These are phyloP conservation scores for Penicillium pulvis DNA, from an alignment of 495 filamentous ascomycete genomes.

Conservation along the genomic window DNA sequence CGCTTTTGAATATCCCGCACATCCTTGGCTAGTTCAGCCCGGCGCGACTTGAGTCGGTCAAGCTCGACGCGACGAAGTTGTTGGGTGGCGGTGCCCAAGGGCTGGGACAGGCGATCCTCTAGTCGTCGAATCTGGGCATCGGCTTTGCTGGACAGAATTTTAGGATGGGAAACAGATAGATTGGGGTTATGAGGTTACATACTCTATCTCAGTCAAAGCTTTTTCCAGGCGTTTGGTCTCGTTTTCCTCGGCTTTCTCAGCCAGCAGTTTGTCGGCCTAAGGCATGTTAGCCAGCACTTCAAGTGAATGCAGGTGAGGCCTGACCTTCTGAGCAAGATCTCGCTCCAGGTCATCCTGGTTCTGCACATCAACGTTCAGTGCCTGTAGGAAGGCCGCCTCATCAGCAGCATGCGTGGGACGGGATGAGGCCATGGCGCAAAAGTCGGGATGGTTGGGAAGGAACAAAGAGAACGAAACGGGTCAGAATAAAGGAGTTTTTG, in stretches of 20 bases:
- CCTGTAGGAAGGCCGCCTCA: constrained; percentile 64
- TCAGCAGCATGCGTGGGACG: background rate
- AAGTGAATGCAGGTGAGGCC: background rate
- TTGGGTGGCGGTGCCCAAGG: constrained; percentile 48
- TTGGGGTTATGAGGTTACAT: constrained; percentile 11
- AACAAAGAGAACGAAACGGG: background rate
- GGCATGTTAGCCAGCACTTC: background rate
- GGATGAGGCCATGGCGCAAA: background rate
- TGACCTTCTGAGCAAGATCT: constrained; percentile 62
- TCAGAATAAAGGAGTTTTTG: background rate
- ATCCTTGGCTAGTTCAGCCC: constrained; percentile 64
- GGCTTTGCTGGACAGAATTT: constrained; percentile 39
- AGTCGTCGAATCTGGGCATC: constrained; percentile 50
- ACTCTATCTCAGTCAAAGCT: constrained; percentile 62
- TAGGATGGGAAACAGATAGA: background rate
- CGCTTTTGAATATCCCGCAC: constrained; percentile 75
- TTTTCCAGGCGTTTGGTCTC: constrained; percentile 87
- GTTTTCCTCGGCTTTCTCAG: constrained; percentile 81
- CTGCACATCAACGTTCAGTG: constrained; percentile 71
- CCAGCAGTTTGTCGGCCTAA: constrained; percentile 74
- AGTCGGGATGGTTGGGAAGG: background rate
- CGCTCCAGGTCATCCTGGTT: constrained; percentile 84
- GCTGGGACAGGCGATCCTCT: constrained; percentile 51
- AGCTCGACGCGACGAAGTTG: constrained; percentile 63
- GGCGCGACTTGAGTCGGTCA: constrained; percentile 59